Conservation (phyloP, 805 yeast genomes). For the Danielia reshetovae region DNA sequence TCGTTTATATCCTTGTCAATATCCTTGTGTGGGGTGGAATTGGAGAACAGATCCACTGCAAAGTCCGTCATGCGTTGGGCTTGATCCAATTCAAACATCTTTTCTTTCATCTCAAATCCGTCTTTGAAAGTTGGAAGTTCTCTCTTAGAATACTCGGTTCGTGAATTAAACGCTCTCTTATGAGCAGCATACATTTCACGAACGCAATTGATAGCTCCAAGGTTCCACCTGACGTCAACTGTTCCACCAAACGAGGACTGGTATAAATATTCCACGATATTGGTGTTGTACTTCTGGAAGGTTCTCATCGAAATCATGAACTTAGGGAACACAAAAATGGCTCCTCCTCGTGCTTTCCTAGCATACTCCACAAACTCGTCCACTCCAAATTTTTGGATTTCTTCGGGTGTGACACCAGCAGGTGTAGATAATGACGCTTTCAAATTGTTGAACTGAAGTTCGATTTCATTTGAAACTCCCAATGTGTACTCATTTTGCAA, state of each 20-base stretch:
- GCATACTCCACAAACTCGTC: slow-evolving; percentile 56
- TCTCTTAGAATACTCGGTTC: slow-evolving; percentile 38
- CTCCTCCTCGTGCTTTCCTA: slow-evolving; percentile 67
- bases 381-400: slow-evolving; percentile 42
- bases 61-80: background rate
- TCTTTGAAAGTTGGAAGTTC: slow-evolving; percentile 34
- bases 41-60: background rate
- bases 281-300: slow-evolving; percentile 51
- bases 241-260: slow-evolving; percentile 80
- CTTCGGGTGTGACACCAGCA: slow-evolving; percentile 47
- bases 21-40: slow-evolving; percentile 8
- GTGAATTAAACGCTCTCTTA: slow-evolving; percentile 62
- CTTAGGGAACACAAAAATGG: slow-evolving; percentile 75
- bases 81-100: slow-evolving; percentile 4
- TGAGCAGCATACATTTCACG: slow-evolving; percentile 92
- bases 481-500: slow-evolving; percentile 44
- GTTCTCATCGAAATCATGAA: slow-evolving; percentile 73
- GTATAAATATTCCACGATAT: slow-evolving; percentile 62
- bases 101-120: slow-evolving; percentile 8
- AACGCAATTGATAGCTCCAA: slow-evolving; percentile 86
- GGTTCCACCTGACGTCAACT: slow-evolving; percentile 89
- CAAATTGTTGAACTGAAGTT: slow-evolving; percentile 59
- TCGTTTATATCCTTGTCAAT: slow-evolving; percentile 37
- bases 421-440: slow-evolving; percentile 65
- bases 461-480: slow-evolving; percentile 53